Evolutionary conservation across 148 eudicot genomes (phyloP).

Genomic region (Dianthus caryophyllus): DNA sequence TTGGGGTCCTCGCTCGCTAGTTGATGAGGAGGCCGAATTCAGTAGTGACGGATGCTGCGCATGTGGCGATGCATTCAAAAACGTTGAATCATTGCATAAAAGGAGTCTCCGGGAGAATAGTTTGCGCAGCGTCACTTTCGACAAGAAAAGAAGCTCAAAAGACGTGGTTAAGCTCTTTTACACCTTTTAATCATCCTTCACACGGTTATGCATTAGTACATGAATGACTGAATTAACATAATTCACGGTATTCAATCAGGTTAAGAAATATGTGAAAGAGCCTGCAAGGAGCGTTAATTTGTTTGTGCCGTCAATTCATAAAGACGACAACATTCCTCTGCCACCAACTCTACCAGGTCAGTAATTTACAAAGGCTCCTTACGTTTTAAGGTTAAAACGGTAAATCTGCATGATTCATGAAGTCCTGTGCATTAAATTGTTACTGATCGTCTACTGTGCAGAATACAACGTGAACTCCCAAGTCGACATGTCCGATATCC

Average conservation of each 20-base stretch:
- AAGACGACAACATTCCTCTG: slow-evolving; percentile 33
- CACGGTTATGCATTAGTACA: background rate
- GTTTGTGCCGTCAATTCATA: slow-evolving; percentile 16
- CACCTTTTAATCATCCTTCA: background rate
- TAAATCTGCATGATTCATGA: background rate
- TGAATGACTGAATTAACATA: background rate
- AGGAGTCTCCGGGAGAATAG: slow-evolving; percentile 38
- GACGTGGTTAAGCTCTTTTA: slow-evolving; percentile 40
- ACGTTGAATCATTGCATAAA: slow-evolving; percentile 33
- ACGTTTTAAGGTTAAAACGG: background rate
- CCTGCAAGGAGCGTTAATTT: slow-evolving; percentile 23
- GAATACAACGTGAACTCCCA: slow-evolving; percentile 16
- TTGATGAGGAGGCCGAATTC: slow-evolving; percentile 31
- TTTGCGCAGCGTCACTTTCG: slow-evolving; percentile 42
- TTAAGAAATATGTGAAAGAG: slow-evolving; percentile 22
- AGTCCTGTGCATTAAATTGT: no score
- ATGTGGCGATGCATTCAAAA: slow-evolving; percentile 39
- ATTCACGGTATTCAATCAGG: slow-evolving; percentile 26
- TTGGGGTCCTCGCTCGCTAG: slow-evolving; percentile 53
- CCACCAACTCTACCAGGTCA: slow-evolving; percentile 37
- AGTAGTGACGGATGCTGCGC: slow-evolving; percentile 38
- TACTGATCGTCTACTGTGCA: slow-evolving; percentile 11
- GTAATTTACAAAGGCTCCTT: slow-evolving; percentile 1
- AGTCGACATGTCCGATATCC: slow-evolving; percentile 38
- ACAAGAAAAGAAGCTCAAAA: slow-evolving; percentile 31